Evolutionary conservation across 148 eudicot species (phyloP).

Genomic region (Nyssa sinensis): DNA sequence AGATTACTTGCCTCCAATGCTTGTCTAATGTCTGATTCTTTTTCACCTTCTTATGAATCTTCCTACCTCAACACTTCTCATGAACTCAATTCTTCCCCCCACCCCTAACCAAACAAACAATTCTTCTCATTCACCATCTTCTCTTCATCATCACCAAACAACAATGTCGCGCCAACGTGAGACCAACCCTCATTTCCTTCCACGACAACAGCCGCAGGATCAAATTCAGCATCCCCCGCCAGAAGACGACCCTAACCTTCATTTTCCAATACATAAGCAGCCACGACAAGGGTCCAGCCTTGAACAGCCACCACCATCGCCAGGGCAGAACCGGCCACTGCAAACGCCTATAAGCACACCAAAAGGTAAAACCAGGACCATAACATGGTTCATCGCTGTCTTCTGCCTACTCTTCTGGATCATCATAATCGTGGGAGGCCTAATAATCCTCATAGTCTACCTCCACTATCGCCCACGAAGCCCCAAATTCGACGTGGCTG

Average conservation of each 20-base stretch:
- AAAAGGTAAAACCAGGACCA: slow-evolving; percentile 41
- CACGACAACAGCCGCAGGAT: slow-evolving; percentile 22
- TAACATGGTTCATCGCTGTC: slow-evolving; percentile 61
- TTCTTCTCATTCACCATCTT: slow-evolving; percentile 10
- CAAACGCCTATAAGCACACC: slow-evolving; percentile 8
- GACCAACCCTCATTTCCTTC: slow-evolving; percentile 59
- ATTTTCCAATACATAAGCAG: neutral
- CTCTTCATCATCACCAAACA: neutral
- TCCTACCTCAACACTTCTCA: slow-evolving; percentile 20
- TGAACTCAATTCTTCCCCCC: slow-evolving; percentile 16
- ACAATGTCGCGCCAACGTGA: slow-evolving; percentile 50
- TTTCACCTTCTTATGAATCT: slow-evolving; percentile 43
- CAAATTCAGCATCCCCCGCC: slow-evolving; percentile 7
- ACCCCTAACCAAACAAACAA: neutral
- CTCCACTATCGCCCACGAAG: slow-evolving; percentile 59
- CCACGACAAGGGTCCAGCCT: slow-evolving; percentile 7
- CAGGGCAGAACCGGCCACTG: neutral
- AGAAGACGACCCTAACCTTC: neutral
- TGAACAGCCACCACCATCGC: neutral
- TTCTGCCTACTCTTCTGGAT: slow-evolving; percentile 74
- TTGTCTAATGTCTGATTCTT: slow-evolving; percentile 55
- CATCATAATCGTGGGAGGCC: slow-evolving; percentile 60
- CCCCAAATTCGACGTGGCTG: slow-evolving; percentile 64
- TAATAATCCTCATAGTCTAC: slow-evolving; percentile 69
- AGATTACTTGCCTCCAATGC: slow-evolving; percentile 65